Percentiles rank a stretch among this genome's conserved stretches.
These are phyloP conservation scores for Rutstroemia sydowiana DNA, from an alignment of 2,329 filamentous ascomycete genomes.

Conservation along the genomic window DNA sequence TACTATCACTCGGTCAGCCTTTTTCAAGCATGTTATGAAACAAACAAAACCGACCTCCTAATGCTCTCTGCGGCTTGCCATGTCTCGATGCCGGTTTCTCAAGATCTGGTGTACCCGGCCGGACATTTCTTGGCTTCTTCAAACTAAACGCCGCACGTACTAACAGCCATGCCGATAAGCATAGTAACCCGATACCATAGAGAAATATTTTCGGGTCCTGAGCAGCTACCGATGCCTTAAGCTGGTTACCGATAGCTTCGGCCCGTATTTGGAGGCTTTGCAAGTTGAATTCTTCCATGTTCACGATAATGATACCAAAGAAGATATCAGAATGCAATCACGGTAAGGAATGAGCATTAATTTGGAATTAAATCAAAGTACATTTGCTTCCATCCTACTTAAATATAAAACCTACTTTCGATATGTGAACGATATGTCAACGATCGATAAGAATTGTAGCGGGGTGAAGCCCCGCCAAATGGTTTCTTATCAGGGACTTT, in stretches of 20 bases:
- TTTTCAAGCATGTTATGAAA: neutral
- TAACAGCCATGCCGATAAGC: conserved; percentile 20
- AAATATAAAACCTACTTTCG: neutral
- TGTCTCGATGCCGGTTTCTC: conserved; percentile 23
- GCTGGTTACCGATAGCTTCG: conserved; percentile 7
- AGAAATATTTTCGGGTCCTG: conserved; percentile 17
- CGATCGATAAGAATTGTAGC: conserved; percentile 2
- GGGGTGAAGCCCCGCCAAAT: conserved; percentile 15
- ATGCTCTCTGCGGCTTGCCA: conserved; percentile 19
- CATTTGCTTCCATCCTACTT: neutral
- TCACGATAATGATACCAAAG: neutral
- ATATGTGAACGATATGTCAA: neutral
- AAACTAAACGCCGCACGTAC: conserved; percentile 15
- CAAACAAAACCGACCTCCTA: conserved; percentile 23
- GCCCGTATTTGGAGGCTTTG: conserved; percentile 12
- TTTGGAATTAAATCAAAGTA: neutral
- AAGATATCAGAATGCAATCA: neutral
- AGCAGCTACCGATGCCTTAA: conserved; percentile 6
- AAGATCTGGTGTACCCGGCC: conserved; percentile 25
- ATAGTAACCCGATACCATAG: conserved; percentile 16
- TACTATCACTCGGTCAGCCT: conserved; percentile 20
- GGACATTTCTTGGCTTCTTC: conserved; percentile 16
- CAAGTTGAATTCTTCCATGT: conserved; percentile 13
- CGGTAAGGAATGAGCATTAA: neutral
- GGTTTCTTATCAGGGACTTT: conserved; percentile 24